phyloP scores from a whole-genome alignment of 495 filamentous ascomycete species.

The Clavariopsis aquatica region DNA sequence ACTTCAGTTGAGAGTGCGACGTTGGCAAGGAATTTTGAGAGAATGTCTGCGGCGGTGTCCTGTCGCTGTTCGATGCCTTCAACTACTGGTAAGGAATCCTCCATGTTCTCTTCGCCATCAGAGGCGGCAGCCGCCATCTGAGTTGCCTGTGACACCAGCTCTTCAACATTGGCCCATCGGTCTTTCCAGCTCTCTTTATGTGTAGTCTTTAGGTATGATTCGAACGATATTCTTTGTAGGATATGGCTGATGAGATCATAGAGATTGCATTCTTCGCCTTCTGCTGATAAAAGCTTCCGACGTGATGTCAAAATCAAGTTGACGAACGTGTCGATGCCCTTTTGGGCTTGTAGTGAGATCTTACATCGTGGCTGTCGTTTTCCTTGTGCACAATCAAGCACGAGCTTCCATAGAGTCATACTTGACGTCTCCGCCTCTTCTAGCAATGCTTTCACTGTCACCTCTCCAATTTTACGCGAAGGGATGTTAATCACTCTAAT shows the following conservation, averaged over 20 bases:
- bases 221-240: slow-evolving; percentile 70
- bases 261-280: slow-evolving; percentile 52
- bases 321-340: slow-evolving; percentile 61
- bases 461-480: slow-evolving; percentile 76
- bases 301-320: slow-evolving; percentile 62
- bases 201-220: slow-evolving; percentile 67
- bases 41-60: slow-evolving; percentile 60
- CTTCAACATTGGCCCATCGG: slow-evolving; percentile 89
- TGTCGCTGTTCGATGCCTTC: slow-evolving; percentile 72
- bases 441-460: slow-evolving; percentile 69
- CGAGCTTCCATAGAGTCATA: slow-evolving; percentile 69
- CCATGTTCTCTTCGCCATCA: slow-evolving; percentile 52
- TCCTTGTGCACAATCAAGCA: slow-evolving; percentile 71
- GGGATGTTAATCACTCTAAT: slow-evolving; percentile 85
- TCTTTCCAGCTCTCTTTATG: slow-evolving; percentile 73
- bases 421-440: slow-evolving; percentile 71
- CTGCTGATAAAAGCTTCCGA: slow-evolving; percentile 58
- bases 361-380: slow-evolving; percentile 65
- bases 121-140: slow-evolving; percentile 57
- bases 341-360: slow-evolving; percentile 66
- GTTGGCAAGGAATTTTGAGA: slow-evolving; percentile 86
- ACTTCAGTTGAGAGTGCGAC: slow-evolving; percentile 81
- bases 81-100: slow-evolving; percentile 74
- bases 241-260: slow-evolving; percentile 73
- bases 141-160: slow-evolving; percentile 74